Percentiles rank a stretch among this genome's conserved stretches.
Evolutionary conservation across 169 alveolate genomes (phyloP).

Genomic region (Ichthyophthirius multifiliis): DNA sequence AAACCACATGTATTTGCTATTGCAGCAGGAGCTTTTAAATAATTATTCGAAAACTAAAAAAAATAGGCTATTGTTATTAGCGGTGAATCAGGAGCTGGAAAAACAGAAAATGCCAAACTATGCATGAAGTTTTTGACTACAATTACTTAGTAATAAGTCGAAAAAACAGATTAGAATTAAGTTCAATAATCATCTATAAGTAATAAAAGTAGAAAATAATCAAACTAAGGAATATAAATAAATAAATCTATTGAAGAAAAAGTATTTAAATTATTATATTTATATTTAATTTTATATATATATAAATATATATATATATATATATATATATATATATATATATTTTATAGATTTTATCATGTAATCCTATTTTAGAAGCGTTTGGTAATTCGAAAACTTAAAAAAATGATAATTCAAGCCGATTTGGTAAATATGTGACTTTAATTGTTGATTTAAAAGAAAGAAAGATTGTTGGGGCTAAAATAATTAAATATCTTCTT

Average conservation of each 20-base stretch:
- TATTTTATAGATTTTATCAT: conserved; percentile 93
- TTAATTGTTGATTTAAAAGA: conserved; percentile 70
- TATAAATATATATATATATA: too few relatives aligned
- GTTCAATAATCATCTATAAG: too few relatives aligned
- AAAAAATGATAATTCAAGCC: conserved; percentile 95
- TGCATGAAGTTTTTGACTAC: conserved; percentile 74
- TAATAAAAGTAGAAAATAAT: too few relatives aligned
- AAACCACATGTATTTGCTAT: conserved; percentile 94
- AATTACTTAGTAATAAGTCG: too few relatives aligned
- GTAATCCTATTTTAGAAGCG: conserved; percentile 97
- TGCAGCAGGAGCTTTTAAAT: conserved; percentile 93
- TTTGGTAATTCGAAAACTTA: conserved; percentile 99
- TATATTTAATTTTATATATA: too few relatives aligned
- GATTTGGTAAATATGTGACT: conserved; percentile 97
- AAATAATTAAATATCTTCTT: conserved; percentile 87
- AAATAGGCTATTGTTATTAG: conserved; percentile 96
- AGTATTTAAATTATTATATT: too few relatives aligned
- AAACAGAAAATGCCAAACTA: conserved; percentile 98
- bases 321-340: too few relatives aligned
- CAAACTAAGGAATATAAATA: too few relatives aligned
- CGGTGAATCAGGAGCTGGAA: conserved; percentile 99
- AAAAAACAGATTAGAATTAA: too few relatives aligned
- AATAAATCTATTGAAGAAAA: too few relatives aligned
- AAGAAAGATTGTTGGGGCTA: conserved; percentile 92
- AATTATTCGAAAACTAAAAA: conserved; percentile 82